phyloP scores from a whole-genome alignment of 2,329 filamentous ascomycete species.

The Calonectria pauciramosa region DNA sequence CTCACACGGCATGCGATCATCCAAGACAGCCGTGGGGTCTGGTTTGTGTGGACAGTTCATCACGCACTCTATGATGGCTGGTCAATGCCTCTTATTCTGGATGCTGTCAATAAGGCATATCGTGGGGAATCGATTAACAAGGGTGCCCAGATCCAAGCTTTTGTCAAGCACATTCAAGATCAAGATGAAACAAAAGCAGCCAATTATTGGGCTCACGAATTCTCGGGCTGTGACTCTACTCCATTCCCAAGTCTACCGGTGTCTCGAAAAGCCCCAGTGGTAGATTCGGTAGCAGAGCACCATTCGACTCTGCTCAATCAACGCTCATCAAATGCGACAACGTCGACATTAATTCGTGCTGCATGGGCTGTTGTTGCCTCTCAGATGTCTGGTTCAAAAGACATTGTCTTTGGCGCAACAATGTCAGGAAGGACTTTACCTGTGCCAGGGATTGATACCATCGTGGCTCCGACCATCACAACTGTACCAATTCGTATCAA shows the following conservation, averaged over 20 bases:
- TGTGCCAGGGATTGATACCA: slow-evolving; percentile 36
- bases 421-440: slow-evolving; percentile 43
- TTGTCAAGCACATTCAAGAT: neutral
- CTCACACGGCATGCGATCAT: slow-evolving; percentile 24
- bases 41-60: slow-evolving; percentile 43
- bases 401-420: slow-evolving; percentile 42
- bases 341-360: slow-evolving; percentile 40
- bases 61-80: slow-evolving; percentile 48
- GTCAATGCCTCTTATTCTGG: slow-evolving; percentile 31
- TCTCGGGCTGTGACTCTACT: neutral
- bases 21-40: neutral
- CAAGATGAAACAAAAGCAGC: neutral
- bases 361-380: slow-evolving; percentile 46
- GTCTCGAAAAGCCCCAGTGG: neutral
- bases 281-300: neutral
- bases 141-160: neutral
- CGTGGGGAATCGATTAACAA: neutral
- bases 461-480: slow-evolving; percentile 35
- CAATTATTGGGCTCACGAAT: slow-evolving; percentile 10
- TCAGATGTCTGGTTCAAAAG: slow-evolving; percentile 31
- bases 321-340: neutral
- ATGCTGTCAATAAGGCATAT: slow-evolving; percentile 20
- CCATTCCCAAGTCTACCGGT: slow-evolving; percentile 25
- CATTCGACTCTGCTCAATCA: neutral
- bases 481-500: slow-evolving; percentile 37